phyloP scores from a whole-genome alignment of 73 alveolate species.

The Paramecium sexaurelia region DNA sequence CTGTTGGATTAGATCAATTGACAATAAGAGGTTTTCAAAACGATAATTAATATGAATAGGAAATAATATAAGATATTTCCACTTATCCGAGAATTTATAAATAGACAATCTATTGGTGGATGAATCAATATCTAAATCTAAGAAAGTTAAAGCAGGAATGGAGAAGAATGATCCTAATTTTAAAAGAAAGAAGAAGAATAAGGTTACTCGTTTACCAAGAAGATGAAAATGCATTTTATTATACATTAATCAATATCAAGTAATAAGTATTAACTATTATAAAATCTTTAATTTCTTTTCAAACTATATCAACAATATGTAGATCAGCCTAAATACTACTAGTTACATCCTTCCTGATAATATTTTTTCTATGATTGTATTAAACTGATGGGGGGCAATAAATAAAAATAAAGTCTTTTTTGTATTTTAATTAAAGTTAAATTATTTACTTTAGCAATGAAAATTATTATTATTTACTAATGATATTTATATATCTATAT shows the following conservation, averaged over 20 bases:
- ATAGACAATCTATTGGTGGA: conserved; percentile 68
- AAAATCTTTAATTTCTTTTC: no score
- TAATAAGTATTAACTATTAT: not conserved
- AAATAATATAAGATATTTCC: conserved; percentile 93
- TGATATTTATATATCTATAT: no score
- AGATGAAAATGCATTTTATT: not conserved
- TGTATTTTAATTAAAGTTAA: no score
- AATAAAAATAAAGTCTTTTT: no score
- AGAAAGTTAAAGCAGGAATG: conserved; percentile 52
- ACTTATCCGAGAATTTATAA: conserved; percentile 86
- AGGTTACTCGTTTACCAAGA: conserved; percentile 57
- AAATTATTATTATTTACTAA: no score
- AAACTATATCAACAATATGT: no score
- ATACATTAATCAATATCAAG: not conserved
- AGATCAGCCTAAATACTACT: no score
- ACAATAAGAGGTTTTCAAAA: conserved; percentile 92
- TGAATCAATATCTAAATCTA: conserved; percentile 58
- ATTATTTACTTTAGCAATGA: no score
- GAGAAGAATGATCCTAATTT: conserved; percentile 53
- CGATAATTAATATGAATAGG: conserved; percentile 7
- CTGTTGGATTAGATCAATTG: conserved; percentile 94
- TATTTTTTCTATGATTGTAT: no score
- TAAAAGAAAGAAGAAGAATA: conserved; percentile 53
- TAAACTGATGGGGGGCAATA: no score
- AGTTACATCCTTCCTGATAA: no score